Conservation (phyloP, 148 eudicot genomes). For the Rhododendron ferrugineum region DNA sequence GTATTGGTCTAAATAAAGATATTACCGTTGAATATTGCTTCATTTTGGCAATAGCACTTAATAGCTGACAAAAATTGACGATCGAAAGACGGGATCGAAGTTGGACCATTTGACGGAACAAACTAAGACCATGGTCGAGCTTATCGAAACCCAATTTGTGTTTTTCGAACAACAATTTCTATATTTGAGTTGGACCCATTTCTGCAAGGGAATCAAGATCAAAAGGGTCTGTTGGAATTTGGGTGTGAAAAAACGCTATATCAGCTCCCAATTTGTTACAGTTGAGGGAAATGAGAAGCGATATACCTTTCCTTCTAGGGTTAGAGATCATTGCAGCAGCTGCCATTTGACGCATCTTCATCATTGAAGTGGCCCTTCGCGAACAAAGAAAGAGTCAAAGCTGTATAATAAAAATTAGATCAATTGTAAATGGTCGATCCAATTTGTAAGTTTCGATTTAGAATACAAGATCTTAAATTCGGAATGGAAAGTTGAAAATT, state of each 20-base stretch:
- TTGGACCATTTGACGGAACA: not conserved
- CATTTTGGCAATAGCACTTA: not conserved
- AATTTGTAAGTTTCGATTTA: too few relatives aligned
- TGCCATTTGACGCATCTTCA: too few relatives aligned
- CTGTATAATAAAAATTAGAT: too few relatives aligned
- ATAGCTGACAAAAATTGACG: not conserved
- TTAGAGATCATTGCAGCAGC: too few relatives aligned
- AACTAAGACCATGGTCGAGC: not conserved
- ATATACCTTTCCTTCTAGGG: too few relatives aligned
- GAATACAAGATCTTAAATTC: too few relatives aligned
- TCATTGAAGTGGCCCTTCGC: too few relatives aligned
- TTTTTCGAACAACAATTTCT: not conserved
- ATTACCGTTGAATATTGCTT: conserved; percentile 1
- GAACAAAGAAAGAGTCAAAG: too few relatives aligned
- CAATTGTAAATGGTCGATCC: too few relatives aligned
- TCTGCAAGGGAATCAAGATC: not conserved
- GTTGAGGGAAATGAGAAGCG: not conserved
- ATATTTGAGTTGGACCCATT: not conserved
- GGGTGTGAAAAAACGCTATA: not conserved
- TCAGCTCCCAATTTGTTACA: not conserved
- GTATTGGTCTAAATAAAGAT: not conserved
- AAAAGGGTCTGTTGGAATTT: not conserved
- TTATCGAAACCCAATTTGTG: not conserved
- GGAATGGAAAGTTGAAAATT: too few relatives aligned
- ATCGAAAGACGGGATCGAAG: not conserved